These are phyloP conservation scores for Dactylellina drechsleri DNA, from an alignment of 2,329 filamentous ascomycete genomes.

Conservation along the genomic window DNA sequence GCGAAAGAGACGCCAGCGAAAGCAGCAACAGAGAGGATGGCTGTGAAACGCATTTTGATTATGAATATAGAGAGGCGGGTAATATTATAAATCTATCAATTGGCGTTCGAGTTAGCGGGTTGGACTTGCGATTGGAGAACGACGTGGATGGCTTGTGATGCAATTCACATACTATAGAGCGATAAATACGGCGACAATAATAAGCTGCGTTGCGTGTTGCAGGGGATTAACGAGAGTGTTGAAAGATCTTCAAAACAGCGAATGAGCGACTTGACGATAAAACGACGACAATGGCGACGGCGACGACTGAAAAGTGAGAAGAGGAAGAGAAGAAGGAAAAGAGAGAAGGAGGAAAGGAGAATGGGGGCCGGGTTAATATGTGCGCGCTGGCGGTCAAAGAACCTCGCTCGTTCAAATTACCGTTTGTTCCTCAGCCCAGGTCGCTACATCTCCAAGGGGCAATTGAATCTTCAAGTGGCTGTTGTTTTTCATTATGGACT, in stretches of 20 bases:
- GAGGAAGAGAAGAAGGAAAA: conserved; percentile 25
- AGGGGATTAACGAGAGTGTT: conserved; percentile 39
- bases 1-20: conserved; percentile 58
- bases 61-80: not conserved
- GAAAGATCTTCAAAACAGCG: conserved; percentile 28
- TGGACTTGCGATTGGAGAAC: not conserved
- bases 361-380: conserved; percentile 37
- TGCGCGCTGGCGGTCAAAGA: not conserved
- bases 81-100: too few relatives aligned
- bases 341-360: conserved; percentile 44
- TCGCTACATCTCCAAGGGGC: conserved; percentile 13
- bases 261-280: conserved; percentile 7
- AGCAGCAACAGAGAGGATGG: conserved; percentile 57
- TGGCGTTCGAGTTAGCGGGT: too few relatives aligned
- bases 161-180: not conserved
- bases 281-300: conserved; percentile 9
- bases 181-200: not conserved
- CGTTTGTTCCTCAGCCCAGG: conserved; percentile 2
- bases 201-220: conserved; percentile 27
- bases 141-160: too few relatives aligned
- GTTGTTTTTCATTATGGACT: too few relatives aligned
- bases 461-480: not conserved
- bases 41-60: conserved; percentile 55
- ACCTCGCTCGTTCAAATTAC: not conserved
- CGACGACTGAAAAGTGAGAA: conserved; percentile 9